phyloP scores from a whole-genome alignment of 1,284 basidiomycete genomes.

The Austroboletus olivaceoglutinosus region DNA sequence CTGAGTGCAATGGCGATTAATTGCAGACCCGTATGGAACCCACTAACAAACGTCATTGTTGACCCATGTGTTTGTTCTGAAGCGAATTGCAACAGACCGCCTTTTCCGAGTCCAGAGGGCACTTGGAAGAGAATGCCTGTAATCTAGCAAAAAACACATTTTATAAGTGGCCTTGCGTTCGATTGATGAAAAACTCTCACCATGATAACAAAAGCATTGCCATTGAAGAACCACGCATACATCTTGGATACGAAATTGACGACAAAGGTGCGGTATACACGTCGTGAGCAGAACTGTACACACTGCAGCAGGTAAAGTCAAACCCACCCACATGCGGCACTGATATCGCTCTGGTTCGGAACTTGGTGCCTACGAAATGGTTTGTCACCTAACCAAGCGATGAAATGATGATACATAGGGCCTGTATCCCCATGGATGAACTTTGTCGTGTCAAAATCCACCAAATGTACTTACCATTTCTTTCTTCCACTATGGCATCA shows the following conservation, averaged over 20 bases:
- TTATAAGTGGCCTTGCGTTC: background rate
- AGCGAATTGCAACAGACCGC: slow-evolving; percentile 77
- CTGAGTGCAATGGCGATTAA: slow-evolving; percentile 63
- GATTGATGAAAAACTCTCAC: slow-evolving; percentile 36
- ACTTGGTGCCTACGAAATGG: slow-evolving; percentile 67
- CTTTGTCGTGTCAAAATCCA: background rate
- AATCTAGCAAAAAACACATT: slow-evolving; percentile 41
- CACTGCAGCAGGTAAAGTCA: background rate
- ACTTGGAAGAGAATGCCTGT: slow-evolving; percentile 87
- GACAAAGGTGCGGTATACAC: slow-evolving; percentile 59
- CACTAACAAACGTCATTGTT: slow-evolving; percentile 58
- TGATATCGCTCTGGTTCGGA: slow-evolving; percentile 72
- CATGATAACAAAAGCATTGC: slow-evolving; percentile 79
- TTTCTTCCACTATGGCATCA: slow-evolving; percentile 68
- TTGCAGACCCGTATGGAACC: slow-evolving; percentile 66
- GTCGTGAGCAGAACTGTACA: background rate
- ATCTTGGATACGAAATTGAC: slow-evolving; percentile 84
- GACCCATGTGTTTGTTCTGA: slow-evolving; percentile 49
- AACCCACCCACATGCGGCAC: slow-evolving; percentile 62
- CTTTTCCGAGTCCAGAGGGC: slow-evolving; percentile 81
- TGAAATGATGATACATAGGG: slow-evolving; percentile 59
- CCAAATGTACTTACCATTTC: slow-evolving; percentile 55
- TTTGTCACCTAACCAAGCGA: slow-evolving; percentile 80
- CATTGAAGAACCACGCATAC: slow-evolving; percentile 77
- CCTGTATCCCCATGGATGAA: slow-evolving; percentile 37